Percentiles rank a stretch among this genome's conserved stretches.
These are phyloP conservation scores for Lippia alba DNA, from an alignment of 305 asterid genomes.

Conservation along the genomic window DNA sequence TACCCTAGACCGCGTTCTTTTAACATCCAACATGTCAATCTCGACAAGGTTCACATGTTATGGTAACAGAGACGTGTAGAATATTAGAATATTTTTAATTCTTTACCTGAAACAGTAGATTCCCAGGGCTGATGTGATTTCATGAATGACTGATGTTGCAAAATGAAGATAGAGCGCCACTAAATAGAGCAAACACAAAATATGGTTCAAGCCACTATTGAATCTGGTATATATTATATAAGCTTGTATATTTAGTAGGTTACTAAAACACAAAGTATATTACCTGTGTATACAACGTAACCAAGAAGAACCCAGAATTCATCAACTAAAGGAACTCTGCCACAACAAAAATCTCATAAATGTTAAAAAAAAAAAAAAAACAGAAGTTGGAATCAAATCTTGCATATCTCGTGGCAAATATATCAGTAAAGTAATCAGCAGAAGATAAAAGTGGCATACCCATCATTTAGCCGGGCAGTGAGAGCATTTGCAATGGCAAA, in stretches of 20 bases:
- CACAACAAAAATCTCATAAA: slow-evolving; percentile 30
- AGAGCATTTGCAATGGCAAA: slow-evolving; percentile 92
- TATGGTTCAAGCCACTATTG: slow-evolving; percentile 11
- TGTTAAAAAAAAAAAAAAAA: background rate
- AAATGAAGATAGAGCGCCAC: slow-evolving; percentile 79
- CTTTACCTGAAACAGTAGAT: slow-evolving; percentile 87
- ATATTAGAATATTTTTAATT: background rate
- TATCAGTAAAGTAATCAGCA: slow-evolving; percentile 1
- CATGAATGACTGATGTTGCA: slow-evolving; percentile 87
- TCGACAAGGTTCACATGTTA: too few species aligned
- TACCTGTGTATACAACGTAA: slow-evolving; percentile 70
- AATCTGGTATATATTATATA: background rate
- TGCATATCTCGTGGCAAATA: slow-evolving; percentile 7
- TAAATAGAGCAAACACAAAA: slow-evolving; percentile 39
- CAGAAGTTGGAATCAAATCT: background rate
- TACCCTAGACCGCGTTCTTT: background rate
- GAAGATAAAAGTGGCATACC: slow-evolving; percentile 52
- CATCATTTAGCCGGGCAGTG: slow-evolving; percentile 86
- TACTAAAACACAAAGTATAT: slow-evolving; percentile 8
- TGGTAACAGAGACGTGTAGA: too few species aligned
- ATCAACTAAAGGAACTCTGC: slow-evolving; percentile 88
- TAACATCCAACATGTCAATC: background rate
- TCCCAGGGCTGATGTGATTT: slow-evolving; percentile 87
- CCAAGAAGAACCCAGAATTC: slow-evolving; percentile 91
- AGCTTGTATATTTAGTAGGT: background rate